A percentile compares a stretch with the other conserved stretches of the same genome.
phyloP scores from a whole-genome alignment of 306 rosid species.

The Lathyrus oleraceus region DNA sequence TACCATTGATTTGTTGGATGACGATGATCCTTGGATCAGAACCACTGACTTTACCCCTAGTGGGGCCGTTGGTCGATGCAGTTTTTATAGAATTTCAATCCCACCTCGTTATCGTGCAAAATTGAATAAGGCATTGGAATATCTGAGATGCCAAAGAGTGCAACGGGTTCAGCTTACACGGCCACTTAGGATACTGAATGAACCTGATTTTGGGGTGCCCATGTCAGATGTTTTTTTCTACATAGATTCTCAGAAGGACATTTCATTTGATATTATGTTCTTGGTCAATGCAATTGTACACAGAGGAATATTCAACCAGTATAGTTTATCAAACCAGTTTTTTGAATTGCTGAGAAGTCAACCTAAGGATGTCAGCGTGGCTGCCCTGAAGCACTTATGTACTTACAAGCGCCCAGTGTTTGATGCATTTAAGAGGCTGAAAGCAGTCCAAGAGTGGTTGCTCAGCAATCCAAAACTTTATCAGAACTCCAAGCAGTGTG shows the following conservation, averaged over 20 bases:
- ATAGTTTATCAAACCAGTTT: conserved; percentile 56
- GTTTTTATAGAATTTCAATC: conserved; percentile 61
- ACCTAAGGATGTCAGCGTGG: conserved; percentile 62
- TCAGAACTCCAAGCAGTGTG: conserved; percentile 54
- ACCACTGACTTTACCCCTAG: conserved; percentile 85
- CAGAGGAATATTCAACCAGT: conserved; percentile 67
- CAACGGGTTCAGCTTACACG: conserved; percentile 30
- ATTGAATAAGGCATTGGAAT: conserved; percentile 55
- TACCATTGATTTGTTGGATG: conserved; percentile 70
- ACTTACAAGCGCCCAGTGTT: conserved; percentile 60
- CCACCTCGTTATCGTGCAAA: conserved; percentile 75
- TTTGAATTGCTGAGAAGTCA: conserved; percentile 63
- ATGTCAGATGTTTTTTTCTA: conserved; percentile 62
- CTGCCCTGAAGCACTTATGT: conserved; percentile 74
- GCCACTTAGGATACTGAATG: conserved; percentile 50
- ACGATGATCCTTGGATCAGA: conserved; percentile 94
- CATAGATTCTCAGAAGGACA: conserved; percentile 44
- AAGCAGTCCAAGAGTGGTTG: conserved; percentile 72
- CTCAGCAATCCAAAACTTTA: conserved; percentile 63
- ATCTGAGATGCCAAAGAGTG: conserved; percentile 57
- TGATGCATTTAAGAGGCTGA: conserved; percentile 61
- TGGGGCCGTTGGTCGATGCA: conserved; percentile 86
- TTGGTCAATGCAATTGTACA: conserved; percentile 70
- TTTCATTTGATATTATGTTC: conserved; percentile 68
- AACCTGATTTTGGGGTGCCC: conserved; percentile 61